Evolutionary conservation across 75 land plant species (phyloP), one percentile per base, ranked within the genome.

Genomic region (Sequoiadendron giganteum): DNA sequence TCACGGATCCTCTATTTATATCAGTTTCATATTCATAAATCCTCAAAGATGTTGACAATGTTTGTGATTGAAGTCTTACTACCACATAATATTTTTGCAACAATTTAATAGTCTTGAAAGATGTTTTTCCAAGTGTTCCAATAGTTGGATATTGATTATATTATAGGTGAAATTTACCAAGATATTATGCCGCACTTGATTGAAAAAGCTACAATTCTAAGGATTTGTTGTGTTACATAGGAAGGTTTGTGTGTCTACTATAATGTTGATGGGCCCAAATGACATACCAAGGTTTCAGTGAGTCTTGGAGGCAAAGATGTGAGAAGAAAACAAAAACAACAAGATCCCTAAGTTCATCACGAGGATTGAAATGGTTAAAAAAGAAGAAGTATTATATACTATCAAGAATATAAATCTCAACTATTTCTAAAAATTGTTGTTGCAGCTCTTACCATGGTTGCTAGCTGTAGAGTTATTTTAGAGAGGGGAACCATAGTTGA

Each of bases 241-340:
- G n/a, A n/a, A n/a, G n/a, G n/a, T n/a, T n/a, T n/a, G n/a, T n/a
- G 99, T 90, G 99, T 98, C 39, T 98, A 98, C 90, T 98, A 97
- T 88, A 92, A 91, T 91, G 97, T 98, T 98, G 83, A 95, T 96
- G 94, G 93, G 95, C 18, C 95, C 95, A 15, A 97, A 98, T 92
- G 99, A 98, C 88, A 91, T 95, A 58, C 93, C 99, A 21, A 91
- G 84, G 34, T 95, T 98, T 83, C 95, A 96, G 45, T 93, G 93
- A 68, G 91, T 83, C 38, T 92, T 98, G 18, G 99, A 98, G 97
- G n/a, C 89, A 38, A 97, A 92, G 85, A 97, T 97, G 99, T 93
- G 91, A 56, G 99, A 98, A 87, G 72, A 89, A 5, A 95, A 94
- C 68, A 91, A 92, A 87, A 97, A 90, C 87, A 97, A 92, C 87